These are phyloP conservation scores for Tricholomella constricta DNA, from an alignment of 768 basidiomycete genomes.

Conservation along the genomic window DNA sequence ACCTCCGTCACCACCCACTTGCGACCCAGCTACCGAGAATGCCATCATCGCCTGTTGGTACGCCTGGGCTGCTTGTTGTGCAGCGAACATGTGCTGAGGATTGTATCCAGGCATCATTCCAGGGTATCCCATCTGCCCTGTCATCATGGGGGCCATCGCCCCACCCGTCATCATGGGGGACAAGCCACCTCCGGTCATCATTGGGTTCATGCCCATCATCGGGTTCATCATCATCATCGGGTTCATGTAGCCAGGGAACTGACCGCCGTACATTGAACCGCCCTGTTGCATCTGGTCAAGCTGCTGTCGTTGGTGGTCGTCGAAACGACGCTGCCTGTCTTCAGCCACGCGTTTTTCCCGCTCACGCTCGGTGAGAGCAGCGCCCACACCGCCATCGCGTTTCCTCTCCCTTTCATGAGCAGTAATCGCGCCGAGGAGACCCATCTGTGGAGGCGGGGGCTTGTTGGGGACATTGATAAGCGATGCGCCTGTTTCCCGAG, in stretches of 20 bases:
- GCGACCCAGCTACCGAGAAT: conserved; percentile 74
- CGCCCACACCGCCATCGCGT: conserved; percentile 93
- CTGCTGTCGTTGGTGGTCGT: conserved; percentile 87
- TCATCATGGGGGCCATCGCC: conserved; percentile 50
- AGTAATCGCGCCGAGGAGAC: conserved; percentile 93
- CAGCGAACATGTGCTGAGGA: conserved; percentile 84
- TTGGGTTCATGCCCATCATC: conserved; percentile 50
- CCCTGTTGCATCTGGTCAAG: conserved; percentile 88
- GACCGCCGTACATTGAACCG: conserved; percentile 69
- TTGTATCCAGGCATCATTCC: conserved; percentile 62
- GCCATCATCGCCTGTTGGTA: conserved; percentile 91
- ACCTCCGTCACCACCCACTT: conserved; percentile 62
- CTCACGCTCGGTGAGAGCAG: conserved; percentile 92
- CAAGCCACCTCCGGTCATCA: conserved; percentile 51
- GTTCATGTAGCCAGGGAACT: conserved; percentile 61
- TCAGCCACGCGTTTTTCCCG: conserved; percentile 90
- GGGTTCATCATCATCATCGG: conserved; percentile 68
- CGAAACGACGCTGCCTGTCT: conserved; percentile 89
- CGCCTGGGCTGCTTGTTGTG: conserved; percentile 82
- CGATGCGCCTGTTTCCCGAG: conserved; percentile 87
- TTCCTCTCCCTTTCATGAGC: conserved; percentile 94
- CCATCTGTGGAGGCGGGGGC: conserved; percentile 93
- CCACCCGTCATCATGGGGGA: conserved; percentile 59
- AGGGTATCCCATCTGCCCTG: conserved; percentile 49
- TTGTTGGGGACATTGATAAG: conserved; percentile 96